Percentiles rank a stretch among this genome's conserved stretches.
Evolutionary conservation across 2,329 filamentous ascomycete species (phyloP).

Genomic region (Aspergillus floridensis): DNA sequence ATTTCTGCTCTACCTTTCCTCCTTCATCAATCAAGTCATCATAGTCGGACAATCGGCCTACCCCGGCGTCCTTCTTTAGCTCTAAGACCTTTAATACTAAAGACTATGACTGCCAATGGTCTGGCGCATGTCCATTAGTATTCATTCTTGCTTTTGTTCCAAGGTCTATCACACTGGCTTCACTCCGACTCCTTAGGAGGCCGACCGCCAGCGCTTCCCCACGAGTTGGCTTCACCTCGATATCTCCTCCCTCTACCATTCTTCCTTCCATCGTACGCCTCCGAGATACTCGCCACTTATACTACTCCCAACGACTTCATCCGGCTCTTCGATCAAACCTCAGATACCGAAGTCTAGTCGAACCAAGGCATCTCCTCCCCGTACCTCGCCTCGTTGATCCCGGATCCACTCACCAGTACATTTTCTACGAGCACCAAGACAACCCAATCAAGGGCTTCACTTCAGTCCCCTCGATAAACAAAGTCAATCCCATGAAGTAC

Average conservation of each 20-base stretch:
- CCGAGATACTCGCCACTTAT: neutral
- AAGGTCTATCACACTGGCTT: conserved; percentile 37
- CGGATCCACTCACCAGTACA: conserved; percentile 14
- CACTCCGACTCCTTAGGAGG: conserved; percentile 29
- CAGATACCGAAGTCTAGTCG: neutral
- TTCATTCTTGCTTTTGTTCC: neutral
- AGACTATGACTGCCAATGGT: neutral
- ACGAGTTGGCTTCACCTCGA: conserved; percentile 16
- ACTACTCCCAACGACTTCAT: neutral
- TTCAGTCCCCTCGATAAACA: conserved; percentile 2
- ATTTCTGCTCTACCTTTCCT: neutral
- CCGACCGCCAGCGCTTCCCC: conserved; percentile 29
- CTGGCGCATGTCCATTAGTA: neutral
- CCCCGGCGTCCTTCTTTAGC: no score
- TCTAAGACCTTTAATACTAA: no score
- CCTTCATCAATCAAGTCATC: neutral
- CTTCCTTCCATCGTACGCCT: neutral
- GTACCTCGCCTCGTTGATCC: neutral
- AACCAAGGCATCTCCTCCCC: neutral
- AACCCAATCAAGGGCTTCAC: conserved; percentile 17
- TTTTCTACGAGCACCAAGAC: conserved; percentile 23
- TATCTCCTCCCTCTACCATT: conserved; percentile 7
- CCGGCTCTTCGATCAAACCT: neutral
- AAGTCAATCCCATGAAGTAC: conserved; percentile 61
- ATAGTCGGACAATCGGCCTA: neutral